A percentile compares a stretch with the other conserved stretches of the same genome.
phyloP scores from a whole-genome alignment of 2,329 filamentous ascomycete genomes.

The Thielaviopsis populi region DNA sequence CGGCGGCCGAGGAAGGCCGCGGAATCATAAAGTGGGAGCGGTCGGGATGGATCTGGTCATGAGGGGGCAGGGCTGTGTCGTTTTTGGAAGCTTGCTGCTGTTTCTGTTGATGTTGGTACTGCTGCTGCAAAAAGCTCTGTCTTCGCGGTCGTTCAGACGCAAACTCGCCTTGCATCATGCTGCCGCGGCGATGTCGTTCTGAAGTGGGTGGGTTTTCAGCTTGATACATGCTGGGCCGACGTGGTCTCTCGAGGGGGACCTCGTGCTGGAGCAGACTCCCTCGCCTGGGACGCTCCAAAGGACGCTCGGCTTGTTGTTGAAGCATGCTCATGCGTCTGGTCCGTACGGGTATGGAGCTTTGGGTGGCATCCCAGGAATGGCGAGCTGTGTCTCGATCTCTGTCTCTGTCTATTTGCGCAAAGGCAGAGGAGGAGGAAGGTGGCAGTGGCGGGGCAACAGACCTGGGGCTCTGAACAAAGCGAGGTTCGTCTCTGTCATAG shows the following conservation, averaged over 20 bases:
- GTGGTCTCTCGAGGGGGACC: slow-evolving; percentile 1
- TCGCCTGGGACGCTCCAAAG: slow-evolving; percentile 1
- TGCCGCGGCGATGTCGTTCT: neutral
- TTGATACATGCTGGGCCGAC: slow-evolving; percentile 5
- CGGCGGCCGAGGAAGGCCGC: slow-evolving; percentile 13
- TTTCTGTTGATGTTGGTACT: slow-evolving; percentile 7
- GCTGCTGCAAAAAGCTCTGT: slow-evolving; percentile 7
- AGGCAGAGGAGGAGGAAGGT: neutral
- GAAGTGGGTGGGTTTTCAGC: neutral
- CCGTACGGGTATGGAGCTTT: neutral
- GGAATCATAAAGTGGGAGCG: slow-evolving; percentile 1
- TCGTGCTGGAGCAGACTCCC: slow-evolving; percentile 8
- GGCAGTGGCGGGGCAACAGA: neutral
- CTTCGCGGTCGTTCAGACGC: neutral
- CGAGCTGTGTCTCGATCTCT: neutral
- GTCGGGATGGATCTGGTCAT: neutral
- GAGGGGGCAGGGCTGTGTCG: neutral
- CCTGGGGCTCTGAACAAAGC: slow-evolving; percentile 3
- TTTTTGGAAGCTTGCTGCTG: slow-evolving; percentile 5
- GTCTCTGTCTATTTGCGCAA: slow-evolving; percentile 5
- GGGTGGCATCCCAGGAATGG: slow-evolving; percentile 8
- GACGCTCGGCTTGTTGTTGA: neutral
- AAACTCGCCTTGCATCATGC: neutral
- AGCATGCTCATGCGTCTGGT: slow-evolving; percentile 1
- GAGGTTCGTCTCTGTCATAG: neutral